Evolutionary conservation across 768 basidiomycete species (phyloP), one percentile per base, ranked within the genome.

Genomic region (Rhodotorula taiwanensis): DNA sequence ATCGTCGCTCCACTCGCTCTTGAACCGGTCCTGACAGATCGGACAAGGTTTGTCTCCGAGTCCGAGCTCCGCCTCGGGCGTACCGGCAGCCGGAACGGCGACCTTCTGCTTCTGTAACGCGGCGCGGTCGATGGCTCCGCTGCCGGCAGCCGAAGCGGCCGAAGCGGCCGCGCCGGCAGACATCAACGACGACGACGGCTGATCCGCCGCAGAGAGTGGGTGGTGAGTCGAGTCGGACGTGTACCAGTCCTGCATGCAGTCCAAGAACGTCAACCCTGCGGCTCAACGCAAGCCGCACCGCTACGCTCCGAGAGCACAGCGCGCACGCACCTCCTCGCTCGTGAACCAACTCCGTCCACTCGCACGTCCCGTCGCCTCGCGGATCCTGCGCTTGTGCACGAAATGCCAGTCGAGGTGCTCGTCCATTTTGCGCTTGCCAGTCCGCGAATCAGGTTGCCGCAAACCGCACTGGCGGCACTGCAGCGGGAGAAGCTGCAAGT

Each of bases 321-420:
- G 14, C 20, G 8, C 53, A 60, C 67, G 31, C 55, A 52, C 65
- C 45, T 70, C 62, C 52, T 67, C 66, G 13, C 52, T 53, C 8
- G 60, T 49, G 62, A 92, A 89, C 93, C 93, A 97, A 71, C 87
- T 86, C 30, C 94, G 82, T 71, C 86, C 88, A 70, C 91, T 86
- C 42, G 90, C 91, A 62, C 94, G 82, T 0, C 88, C 90, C 23
- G 83, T 77, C 45, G 84, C 85, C 75, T 76, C 75, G 13, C 73
- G 55, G 41, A 75, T 71, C 51, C 72, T 88, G 63, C 86, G 83
- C 73, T 97, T 98, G 74, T 94, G 87, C 74, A 85, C 81, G 78
- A 95, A 97, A 76, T 99, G 94, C 86, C 89, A 87, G 75, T 99
- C 94, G 71, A 98, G 81, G 74, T 99, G 95, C 61, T 85, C 83